Conservation (phyloP, 495 filamentous ascomycete genomes). For the Penicillium bialowiezense region DNA sequence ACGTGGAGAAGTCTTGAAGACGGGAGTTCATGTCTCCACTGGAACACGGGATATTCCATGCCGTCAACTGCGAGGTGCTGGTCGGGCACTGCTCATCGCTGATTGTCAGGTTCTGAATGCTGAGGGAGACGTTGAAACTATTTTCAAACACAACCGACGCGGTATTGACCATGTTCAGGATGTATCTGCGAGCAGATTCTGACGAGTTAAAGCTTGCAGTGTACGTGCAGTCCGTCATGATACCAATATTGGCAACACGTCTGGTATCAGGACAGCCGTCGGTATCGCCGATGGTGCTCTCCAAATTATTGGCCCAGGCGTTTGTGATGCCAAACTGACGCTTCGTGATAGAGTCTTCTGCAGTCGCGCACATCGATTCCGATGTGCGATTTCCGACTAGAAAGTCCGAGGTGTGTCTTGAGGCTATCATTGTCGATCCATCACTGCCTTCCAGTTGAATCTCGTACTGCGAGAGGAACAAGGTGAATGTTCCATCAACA, state of each 20-base stretch:
- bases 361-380: background rate
- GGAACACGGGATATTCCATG: constrained; percentile 75
- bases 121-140: constrained; percentile 86
- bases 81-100: constrained; percentile 64
- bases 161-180: constrained; percentile 75
- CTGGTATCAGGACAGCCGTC: constrained; percentile 74
- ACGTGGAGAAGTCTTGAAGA: constrained; percentile 73
- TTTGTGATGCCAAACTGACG: background rate
- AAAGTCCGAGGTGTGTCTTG: background rate
- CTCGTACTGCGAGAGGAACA: constrained; percentile 71
- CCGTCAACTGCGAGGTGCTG: constrained; percentile 52
- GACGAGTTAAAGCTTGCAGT: constrained; percentile 60
- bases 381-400: background rate
- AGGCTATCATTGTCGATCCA: constrained; percentile 15
- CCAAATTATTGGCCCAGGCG: background rate
- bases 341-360: background rate
- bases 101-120: constrained; percentile 75
- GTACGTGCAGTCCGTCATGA: constrained; percentile 89
- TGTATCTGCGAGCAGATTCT: constrained; percentile 56
- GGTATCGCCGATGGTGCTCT: constrained; percentile 69
- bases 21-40: constrained; percentile 63
- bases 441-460: constrained; percentile 58
- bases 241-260: constrained; percentile 79
- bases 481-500: constrained; percentile 78
- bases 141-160: constrained; percentile 80